These are phyloP conservation scores for Obba rivulosa DNA, from an alignment of 768 basidiomycete genomes.

Conservation along the genomic window DNA sequence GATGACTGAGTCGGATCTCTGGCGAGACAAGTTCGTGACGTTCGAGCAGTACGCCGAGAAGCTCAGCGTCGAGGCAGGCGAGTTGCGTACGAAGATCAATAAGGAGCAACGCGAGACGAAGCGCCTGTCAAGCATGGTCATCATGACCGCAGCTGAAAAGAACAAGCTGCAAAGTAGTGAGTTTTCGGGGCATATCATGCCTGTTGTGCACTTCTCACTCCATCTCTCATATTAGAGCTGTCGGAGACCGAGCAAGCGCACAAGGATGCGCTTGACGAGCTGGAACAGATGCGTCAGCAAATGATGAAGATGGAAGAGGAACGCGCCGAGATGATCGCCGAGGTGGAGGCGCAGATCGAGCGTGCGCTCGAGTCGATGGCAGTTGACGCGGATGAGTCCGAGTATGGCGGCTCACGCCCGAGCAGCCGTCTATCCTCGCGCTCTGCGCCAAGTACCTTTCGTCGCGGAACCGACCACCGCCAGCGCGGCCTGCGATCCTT, in stretches of 20 bases:
- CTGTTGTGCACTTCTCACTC: background rate
- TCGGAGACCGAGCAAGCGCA: constrained; percentile 79
- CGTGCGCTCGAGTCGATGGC: constrained; percentile 82
- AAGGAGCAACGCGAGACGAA: constrained; percentile 88
- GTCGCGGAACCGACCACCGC: constrained; percentile 54
- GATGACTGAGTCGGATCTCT: constrained; percentile 86
- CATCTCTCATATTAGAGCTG: constrained; percentile 46
- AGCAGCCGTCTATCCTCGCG: constrained; percentile 60
- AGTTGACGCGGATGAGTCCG: constrained; percentile 73
- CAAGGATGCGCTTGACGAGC: constrained; percentile 71
- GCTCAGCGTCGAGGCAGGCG: constrained; percentile 79
- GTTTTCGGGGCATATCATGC: constrained; percentile 23
- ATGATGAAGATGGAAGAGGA: constrained; percentile 89
- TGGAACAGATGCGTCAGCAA: constrained; percentile 74
- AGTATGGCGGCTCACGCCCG: constrained; percentile 66
- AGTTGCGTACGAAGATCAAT: constrained; percentile 82
- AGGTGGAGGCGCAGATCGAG: constrained; percentile 89
- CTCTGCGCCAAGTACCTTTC: constrained; percentile 44
- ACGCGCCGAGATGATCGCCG: constrained; percentile 86
- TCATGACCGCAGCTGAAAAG: constrained; percentile 75
- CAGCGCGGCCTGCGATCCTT: constrained; percentile 58
- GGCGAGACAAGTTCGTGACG: constrained; percentile 91
- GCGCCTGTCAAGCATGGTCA: constrained; percentile 73
- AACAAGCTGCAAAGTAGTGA: constrained; percentile 70
- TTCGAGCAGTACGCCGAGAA: constrained; percentile 94